Conservation (phyloP, 2,329 filamentous ascomycete species). For the Paraphaeosphaeria minitans region DNA sequence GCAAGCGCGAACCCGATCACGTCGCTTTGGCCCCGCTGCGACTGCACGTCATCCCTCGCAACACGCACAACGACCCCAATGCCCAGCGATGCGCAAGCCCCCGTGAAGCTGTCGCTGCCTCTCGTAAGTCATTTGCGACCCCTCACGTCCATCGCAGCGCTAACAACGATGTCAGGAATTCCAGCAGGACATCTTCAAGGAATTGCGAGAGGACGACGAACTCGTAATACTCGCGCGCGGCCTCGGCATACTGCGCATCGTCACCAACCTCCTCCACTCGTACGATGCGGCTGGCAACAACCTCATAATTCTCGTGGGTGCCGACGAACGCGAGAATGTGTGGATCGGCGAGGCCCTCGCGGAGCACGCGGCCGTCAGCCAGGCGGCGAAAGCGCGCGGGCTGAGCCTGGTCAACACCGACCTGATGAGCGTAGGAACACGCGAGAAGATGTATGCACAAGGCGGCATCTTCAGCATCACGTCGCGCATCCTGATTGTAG, state of each 20-base stretch:
- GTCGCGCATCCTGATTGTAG: conserved; percentile 91
- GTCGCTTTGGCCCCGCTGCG: conserved; percentile 21
- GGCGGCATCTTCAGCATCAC: conserved; percentile 97
- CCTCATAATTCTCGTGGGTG: conserved; percentile 84
- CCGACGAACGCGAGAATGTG: conserved; percentile 89
- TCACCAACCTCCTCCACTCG: conserved; percentile 95
- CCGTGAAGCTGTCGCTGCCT: conserved; percentile 81
- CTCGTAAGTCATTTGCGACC: conserved; percentile 56
- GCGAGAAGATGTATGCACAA: conserved; percentile 88
- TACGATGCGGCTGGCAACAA: conserved; percentile 97
- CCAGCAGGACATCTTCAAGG: conserved; percentile 88
- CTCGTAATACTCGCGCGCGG: conserved; percentile 90
- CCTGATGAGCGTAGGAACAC: conserved; percentile 79
- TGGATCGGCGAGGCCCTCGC: conserved; percentile 97
- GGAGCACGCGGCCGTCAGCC: conserved; percentile 91
- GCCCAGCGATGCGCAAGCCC: conserved; percentile 52
- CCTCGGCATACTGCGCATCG: conserved; percentile 85
- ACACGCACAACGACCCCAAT: conserved; percentile 32
- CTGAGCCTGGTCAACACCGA: conserved; percentile 94
- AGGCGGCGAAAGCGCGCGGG: conserved; percentile 78
- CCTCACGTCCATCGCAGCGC: conserved; percentile 8
- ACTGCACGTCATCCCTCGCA: conserved; percentile 23
- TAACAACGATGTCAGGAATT: conserved; percentile 64
- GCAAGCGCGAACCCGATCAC: conserved; percentile 19
- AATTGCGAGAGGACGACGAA: conserved; percentile 79